Percentiles rank a stretch among this genome's conserved stretches.
phyloP scores from a whole-genome alignment of 106 monocot species.

The Chionographis japonica region DNA sequence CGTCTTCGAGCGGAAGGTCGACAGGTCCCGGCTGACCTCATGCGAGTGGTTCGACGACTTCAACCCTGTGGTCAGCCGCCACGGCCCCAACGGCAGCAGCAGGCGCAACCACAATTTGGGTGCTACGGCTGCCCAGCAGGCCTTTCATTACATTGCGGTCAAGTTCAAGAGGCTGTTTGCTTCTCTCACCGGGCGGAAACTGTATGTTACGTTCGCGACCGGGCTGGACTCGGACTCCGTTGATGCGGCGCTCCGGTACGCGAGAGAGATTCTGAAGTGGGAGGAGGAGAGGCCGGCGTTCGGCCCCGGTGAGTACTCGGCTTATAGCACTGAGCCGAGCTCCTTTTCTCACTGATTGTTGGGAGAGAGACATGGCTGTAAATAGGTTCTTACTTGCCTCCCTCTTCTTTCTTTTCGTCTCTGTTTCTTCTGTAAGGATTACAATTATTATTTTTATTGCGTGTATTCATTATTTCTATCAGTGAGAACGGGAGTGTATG shows the following conservation, averaged over 20 bases:
- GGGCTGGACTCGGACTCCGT: constrained; percentile 55
- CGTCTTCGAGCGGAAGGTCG: constrained; percentile 70
- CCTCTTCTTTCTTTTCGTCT: not conserved
- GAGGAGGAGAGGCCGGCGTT: constrained; percentile 57
- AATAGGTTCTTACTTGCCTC: constrained; percentile 18
- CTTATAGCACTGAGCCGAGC: constrained; percentile 57
- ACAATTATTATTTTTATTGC: not conserved
- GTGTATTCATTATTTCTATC: constrained; percentile 18
- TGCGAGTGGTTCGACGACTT: constrained; percentile 93
- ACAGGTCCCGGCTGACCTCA: constrained; percentile 33
- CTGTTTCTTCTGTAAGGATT: not conserved
- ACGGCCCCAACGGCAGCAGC: constrained; percentile 14
- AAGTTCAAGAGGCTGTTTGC: constrained; percentile 74
- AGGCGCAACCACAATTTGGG: constrained; percentile 14
- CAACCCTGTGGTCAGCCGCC: constrained; percentile 50
- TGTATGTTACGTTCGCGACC: constrained; percentile 54
- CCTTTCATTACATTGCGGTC: constrained; percentile 66
- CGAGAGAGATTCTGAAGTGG: constrained; percentile 83
- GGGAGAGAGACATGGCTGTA: constrained; percentile 17
- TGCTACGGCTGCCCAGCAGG: constrained; percentile 45
- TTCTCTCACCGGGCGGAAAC: constrained; percentile 50
- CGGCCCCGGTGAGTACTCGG: constrained; percentile 25
- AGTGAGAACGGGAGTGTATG: not conserved
- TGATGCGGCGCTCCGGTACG: constrained; percentile 52
- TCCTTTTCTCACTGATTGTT: constrained; percentile 40